Conservation (phyloP, 345 rosid genomes). For the Syzygium grande region DNA sequence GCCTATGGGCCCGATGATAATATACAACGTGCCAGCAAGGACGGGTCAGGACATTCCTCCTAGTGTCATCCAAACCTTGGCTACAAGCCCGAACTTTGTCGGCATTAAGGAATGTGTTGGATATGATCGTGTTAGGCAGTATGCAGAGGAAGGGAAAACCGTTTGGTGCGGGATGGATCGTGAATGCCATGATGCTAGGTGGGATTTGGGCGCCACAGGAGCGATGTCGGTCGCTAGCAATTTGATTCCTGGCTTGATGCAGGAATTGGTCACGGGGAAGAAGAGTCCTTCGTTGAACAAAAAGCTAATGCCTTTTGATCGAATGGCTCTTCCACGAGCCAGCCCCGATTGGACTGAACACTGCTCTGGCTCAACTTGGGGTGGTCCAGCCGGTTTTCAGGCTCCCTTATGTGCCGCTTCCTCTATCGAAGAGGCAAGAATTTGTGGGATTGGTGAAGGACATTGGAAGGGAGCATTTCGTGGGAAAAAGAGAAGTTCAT, state of each 20-base stretch:
- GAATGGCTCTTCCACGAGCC: slow-evolving; percentile 78
- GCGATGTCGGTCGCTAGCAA: slow-evolving; percentile 78
- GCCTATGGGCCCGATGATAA: slow-evolving; percentile 77
- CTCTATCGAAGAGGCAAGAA: slow-evolving; percentile 48
- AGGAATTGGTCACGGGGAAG: slow-evolving; percentile 57
- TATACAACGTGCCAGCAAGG: slow-evolving; percentile 77
- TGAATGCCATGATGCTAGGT: slow-evolving; percentile 79
- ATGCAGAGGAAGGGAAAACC: slow-evolving; percentile 52
- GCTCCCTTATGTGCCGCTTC: slow-evolving; percentile 74
- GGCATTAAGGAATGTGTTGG: slow-evolving; percentile 81
- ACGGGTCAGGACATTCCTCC: slow-evolving; percentile 84
- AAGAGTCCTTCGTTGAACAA: slow-evolving; percentile 43
- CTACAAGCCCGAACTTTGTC: slow-evolving; percentile 55
- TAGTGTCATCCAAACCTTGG: slow-evolving; percentile 31
- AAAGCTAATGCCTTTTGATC: slow-evolving; percentile 61
- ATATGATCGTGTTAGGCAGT: slow-evolving; percentile 56
- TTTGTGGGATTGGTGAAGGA: slow-evolving; percentile 61
- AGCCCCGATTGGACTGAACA: slow-evolving; percentile 79
- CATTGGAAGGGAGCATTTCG: slow-evolving; percentile 67
- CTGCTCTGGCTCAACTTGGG: slow-evolving; percentile 84
- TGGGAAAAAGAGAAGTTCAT: slow-evolving; percentile 65
- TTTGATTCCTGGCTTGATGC: slow-evolving; percentile 61
- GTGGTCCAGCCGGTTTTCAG: slow-evolving; percentile 74
- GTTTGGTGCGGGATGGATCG: slow-evolving; percentile 92
- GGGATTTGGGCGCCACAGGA: slow-evolving; percentile 65